Conservation (phyloP, 495 filamentous ascomycete species). For the Hypoxylon crocopeplum region DNA sequence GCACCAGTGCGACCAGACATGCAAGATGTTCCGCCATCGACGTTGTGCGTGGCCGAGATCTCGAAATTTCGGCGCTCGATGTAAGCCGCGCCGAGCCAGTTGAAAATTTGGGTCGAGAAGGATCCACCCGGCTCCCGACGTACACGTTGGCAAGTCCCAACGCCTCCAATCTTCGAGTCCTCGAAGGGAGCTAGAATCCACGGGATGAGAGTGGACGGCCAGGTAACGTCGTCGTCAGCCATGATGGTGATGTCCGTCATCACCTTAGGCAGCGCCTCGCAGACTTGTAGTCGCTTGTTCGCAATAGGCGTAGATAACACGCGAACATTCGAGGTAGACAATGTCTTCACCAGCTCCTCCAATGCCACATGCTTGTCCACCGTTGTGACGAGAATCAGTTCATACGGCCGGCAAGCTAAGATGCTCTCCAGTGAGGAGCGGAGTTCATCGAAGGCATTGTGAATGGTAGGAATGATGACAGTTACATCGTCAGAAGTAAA, state of each 20-base stretch:
- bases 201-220: constrained; percentile 55
- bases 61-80: constrained; percentile 66
- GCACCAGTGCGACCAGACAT: constrained; percentile 61
- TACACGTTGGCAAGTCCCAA: constrained; percentile 60
- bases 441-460: constrained; percentile 60
- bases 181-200: constrained; percentile 60
- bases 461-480: constrained; percentile 62
- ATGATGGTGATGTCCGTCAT: constrained; percentile 55
- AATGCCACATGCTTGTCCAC: constrained; percentile 57
- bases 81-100: constrained; percentile 60
- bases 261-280: constrained; percentile 47
- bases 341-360: constrained; percentile 50
- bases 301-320: constrained; percentile 48
- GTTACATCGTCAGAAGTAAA: constrained; percentile 57
- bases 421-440: constrained; percentile 60
- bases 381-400: constrained; percentile 64
- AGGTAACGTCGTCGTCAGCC: constrained; percentile 64
- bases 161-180: constrained; percentile 56
- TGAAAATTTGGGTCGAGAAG: constrained; percentile 49
- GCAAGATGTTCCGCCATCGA: constrained; percentile 64
- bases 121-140: constrained; percentile 42
- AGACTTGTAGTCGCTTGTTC: constrained; percentile 59
- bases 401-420: constrained; percentile 56
- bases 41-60: constrained; percentile 56
- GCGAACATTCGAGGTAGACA: constrained; percentile 50